Conservation (phyloP, 805 yeast genomes). For the Zygosaccharomyces siamensis region DNA sequence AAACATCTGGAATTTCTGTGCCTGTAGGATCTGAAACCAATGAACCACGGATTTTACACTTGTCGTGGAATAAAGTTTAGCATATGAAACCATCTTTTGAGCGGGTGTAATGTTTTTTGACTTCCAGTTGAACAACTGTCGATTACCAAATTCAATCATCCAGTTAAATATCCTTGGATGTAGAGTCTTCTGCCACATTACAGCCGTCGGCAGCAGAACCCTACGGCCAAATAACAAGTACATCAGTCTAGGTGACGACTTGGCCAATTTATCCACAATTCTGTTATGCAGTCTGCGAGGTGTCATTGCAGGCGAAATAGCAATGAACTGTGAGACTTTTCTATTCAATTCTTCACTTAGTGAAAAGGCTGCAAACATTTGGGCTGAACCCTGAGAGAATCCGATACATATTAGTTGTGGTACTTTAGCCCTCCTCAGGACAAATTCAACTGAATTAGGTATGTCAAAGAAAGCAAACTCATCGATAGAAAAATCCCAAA, state of each 20-base stretch:
- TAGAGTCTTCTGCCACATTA: constrained; percentile 60
- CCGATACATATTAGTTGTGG: constrained; percentile 65
- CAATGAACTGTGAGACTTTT: constrained; percentile 57
- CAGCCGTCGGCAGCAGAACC: constrained; percentile 70
- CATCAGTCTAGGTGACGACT: constrained; percentile 70
- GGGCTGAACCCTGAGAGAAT: constrained; percentile 92
- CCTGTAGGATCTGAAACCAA: constrained; percentile 86
- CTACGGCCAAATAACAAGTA: constrained; percentile 68
- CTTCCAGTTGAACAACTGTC: constrained; percentile 73
- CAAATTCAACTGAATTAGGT: constrained; percentile 74
- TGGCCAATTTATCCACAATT: constrained; percentile 67
- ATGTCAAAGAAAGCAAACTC: constrained; percentile 90
- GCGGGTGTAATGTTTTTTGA: constrained; percentile 61
- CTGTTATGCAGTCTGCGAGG: constrained; percentile 80
- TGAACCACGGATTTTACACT: constrained; percentile 91
- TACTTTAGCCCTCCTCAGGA: constrained; percentile 48
- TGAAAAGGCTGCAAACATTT: constrained; percentile 78
- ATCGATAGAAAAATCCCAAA: constrained; percentile 90
- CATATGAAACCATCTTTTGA: constrained; percentile 76
- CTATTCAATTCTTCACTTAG: constrained; percentile 57
- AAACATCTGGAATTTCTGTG: constrained; percentile 81
- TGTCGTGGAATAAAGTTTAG: constrained; percentile 86
- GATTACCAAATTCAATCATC: constrained; percentile 68
- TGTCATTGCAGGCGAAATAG: constrained; percentile 90
- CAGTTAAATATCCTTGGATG: constrained; percentile 31